Evolutionary conservation across 1,139 yeast species (phyloP).

Genomic region (Sugiyamaella novakii): DNA sequence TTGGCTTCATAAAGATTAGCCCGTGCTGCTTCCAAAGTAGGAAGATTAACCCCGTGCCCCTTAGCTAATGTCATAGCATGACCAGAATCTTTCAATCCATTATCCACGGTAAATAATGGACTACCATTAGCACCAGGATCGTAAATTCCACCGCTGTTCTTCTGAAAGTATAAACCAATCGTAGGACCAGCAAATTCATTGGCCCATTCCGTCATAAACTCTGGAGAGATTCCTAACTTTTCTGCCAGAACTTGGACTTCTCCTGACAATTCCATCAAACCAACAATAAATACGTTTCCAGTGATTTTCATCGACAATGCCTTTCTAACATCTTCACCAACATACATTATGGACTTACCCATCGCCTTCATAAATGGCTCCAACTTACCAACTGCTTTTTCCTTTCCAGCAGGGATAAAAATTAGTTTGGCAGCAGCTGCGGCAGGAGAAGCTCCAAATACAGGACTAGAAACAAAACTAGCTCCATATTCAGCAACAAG

Average conservation of each 20-base stretch:
- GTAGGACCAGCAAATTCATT: constrained; percentile 30
- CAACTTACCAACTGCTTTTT: constrained; percentile 29
- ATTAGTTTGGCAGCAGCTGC: constrained; percentile 36
- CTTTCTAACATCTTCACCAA: constrained; percentile 35
- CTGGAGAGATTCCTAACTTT: constrained; percentile 33
- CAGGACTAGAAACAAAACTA: constrained; percentile 36
- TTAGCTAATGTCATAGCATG: constrained; percentile 34
- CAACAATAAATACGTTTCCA: constrained; percentile 38
- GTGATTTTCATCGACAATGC: constrained; percentile 36
- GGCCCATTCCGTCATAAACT: constrained; percentile 30
- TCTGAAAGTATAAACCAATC: constrained; percentile 30
- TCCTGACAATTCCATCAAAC: constrained; percentile 36
- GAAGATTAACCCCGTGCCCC: constrained; percentile 28
- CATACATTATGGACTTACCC: constrained; percentile 33
- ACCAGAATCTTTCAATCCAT: constrained; percentile 36
- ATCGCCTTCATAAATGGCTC: constrained; percentile 35
- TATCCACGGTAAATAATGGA: constrained; percentile 32
- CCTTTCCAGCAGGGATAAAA: constrained; percentile 36
- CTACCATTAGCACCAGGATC: constrained; percentile 30
- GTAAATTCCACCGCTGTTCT: constrained; percentile 30
- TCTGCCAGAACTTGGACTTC: constrained; percentile 38
- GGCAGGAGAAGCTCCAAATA: constrained; percentile 39
- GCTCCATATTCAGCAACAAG: constrained; percentile 29
- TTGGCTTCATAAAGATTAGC: constrained; percentile 29
- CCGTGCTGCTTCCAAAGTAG: constrained; percentile 30